phyloP scores from a whole-genome alignment of 1,284 basidiomycete species.

The Boletus austroedulis region DNA sequence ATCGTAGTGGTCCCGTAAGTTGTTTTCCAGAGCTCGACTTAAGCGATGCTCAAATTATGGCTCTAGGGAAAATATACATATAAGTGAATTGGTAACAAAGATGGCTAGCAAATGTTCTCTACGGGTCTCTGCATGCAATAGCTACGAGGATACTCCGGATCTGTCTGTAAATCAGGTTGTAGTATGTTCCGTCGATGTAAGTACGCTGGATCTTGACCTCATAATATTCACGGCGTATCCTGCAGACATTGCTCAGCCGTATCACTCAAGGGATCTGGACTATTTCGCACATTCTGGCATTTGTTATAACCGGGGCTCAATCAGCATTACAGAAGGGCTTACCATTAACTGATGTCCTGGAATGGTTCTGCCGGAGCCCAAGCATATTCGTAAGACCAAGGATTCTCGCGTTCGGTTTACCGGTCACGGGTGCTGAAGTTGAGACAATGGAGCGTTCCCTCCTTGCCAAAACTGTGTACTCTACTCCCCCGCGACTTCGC shows the following conservation, averaged over 20 bases:
- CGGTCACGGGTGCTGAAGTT: conserved; percentile 33
- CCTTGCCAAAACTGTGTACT: conserved; percentile 36
- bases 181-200: conserved; percentile 39
- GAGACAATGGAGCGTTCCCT: conserved; percentile 41
- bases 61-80: conserved; percentile 13
- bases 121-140: conserved; percentile 23
- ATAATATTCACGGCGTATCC: conserved; percentile 9
- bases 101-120: conserved; percentile 20
- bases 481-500: conserved; percentile 36
- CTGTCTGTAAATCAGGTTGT: conserved; percentile 40
- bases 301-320: conserved; percentile 44
- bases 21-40: not conserved
- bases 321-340: conserved; percentile 22
- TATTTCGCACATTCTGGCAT: conserved; percentile 42
- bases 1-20: conserved; percentile 25
- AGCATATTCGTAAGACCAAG: conserved; percentile 40
- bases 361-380: conserved; percentile 43
- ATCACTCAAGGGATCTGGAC: conserved; percentile 34
- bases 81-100: conserved; percentile 19
- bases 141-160: conserved; percentile 18
- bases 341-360: conserved; percentile 44
- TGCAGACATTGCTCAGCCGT: conserved; percentile 33
- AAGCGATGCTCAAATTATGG: conserved; percentile 1
- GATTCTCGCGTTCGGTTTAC: conserved; percentile 43
- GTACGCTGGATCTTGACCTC: conserved; percentile 13